Conservation (phyloP, 1,284 basidiomycete genomes). For the Sanghuangporus weigelae region DNA sequence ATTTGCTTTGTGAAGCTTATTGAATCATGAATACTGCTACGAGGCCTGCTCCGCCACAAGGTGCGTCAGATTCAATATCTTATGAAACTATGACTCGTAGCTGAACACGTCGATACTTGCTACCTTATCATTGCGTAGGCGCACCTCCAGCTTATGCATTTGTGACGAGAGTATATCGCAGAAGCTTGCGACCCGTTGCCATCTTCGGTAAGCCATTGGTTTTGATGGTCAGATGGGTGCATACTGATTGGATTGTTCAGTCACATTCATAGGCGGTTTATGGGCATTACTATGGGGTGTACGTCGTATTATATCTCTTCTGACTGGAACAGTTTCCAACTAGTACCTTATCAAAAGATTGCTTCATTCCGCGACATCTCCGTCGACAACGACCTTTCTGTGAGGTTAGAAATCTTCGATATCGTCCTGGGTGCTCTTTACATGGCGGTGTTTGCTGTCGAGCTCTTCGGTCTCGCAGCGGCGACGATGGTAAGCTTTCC, state of each 20-base stretch:
- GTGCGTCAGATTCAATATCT: neutral
- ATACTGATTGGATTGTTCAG: conserved; percentile 27
- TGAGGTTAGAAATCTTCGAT: conserved; percentile 50
- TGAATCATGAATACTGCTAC: conserved; percentile 5
- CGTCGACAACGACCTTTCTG: conserved; percentile 41
- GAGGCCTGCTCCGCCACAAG: conserved; percentile 17
- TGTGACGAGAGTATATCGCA: conserved; percentile 47
- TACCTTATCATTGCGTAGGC: conserved; percentile 28
- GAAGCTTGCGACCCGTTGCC: conserved; percentile 55
- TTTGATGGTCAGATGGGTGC: neutral
- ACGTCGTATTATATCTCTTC: neutral
- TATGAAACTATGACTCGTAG: neutral
- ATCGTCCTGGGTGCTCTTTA: conserved; percentile 58
- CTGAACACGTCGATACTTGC: neutral
- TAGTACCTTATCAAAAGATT: conserved; percentile 35
- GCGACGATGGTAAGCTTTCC: conserved; percentile 46
- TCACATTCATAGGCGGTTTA: conserved; percentile 42
- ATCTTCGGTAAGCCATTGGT: conserved; percentile 40
- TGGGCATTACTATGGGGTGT: conserved; percentile 61
- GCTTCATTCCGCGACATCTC: conserved; percentile 51
- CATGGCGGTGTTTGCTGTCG: conserved; percentile 45
- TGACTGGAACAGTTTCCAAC: neutral
- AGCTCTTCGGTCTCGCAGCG: conserved; percentile 52
- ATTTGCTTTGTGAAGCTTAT: neutral
- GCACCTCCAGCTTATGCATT: conserved; percentile 54